Conservation (phyloP, 2,329 filamentous ascomycete species). For the Acephala macrosclerotiorum region DNA sequence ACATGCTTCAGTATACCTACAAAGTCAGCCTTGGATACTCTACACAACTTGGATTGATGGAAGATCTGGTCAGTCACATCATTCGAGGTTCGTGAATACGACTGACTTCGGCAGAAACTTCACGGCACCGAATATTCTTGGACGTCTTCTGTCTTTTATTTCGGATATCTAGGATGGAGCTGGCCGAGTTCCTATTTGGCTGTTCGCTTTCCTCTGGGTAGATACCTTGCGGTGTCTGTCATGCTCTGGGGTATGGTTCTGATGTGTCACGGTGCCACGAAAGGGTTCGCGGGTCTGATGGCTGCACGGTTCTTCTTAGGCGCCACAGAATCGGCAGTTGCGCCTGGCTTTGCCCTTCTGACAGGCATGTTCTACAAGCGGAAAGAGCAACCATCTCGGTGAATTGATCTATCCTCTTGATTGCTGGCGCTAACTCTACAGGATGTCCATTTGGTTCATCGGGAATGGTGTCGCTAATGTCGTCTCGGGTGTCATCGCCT, state of each 20-base stretch:
- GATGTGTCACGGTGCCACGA: constrained; percentile 60
- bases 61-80: constrained; percentile 50
- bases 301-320: constrained; percentile 71
- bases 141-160: constrained; percentile 49
- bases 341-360: constrained; percentile 69
- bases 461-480: constrained; percentile 1
- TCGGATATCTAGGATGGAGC: constrained; percentile 45
- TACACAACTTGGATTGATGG: constrained; percentile 61
- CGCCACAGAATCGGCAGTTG: constrained; percentile 70
- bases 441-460: constrained; percentile 4
- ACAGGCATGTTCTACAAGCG: constrained; percentile 68
- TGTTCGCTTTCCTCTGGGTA: constrained; percentile 58
- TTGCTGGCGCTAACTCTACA: neutral
- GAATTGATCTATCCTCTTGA: neutral
- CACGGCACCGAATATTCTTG: constrained; percentile 53
- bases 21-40: constrained; percentile 60
- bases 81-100: neutral
- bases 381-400: constrained; percentile 55
- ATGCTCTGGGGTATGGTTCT: constrained; percentile 10
- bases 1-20: constrained; percentile 30
- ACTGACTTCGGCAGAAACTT: neutral
- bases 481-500: constrained; percentile 3
- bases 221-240: constrained; percentile 53
- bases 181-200: constrained; percentile 60
- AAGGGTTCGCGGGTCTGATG: constrained; percentile 62